A percentile compares a stretch with the other conserved stretches of the same genome.
phyloP scores from a whole-genome alignment of 2,329 filamentous ascomycete species.

The Neocucurbitaria cava region DNA sequence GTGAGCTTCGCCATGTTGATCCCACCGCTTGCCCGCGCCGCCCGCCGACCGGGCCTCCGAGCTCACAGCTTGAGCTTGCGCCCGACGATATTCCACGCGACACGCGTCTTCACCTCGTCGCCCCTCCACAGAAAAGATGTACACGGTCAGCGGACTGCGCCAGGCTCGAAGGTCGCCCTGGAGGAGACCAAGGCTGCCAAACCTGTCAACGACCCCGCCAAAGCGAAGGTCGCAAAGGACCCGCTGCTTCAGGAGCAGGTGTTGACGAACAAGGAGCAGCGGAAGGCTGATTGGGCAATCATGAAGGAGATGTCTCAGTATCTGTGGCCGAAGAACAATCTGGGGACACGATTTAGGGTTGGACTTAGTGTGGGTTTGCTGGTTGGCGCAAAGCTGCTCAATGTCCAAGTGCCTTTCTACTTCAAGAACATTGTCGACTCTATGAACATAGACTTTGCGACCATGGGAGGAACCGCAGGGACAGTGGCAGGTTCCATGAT shows the following conservation, averaged over 20 bases:
- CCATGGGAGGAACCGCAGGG: conserved; percentile 84
- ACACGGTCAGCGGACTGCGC: conserved; percentile 39
- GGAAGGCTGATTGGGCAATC: conserved; percentile 97
- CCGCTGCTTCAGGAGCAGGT: conserved; percentile 69
- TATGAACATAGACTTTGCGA: conserved; percentile 94
- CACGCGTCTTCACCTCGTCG: conserved; percentile 54
- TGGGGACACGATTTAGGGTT: conserved; percentile 84
- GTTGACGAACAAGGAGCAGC: conserved; percentile 79
- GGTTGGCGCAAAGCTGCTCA: conserved; percentile 87
- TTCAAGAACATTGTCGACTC: conserved; percentile 98
- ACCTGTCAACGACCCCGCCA: conserved; percentile 19
- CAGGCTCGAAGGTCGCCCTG: conserved; percentile 32
- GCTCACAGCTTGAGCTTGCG: conserved; percentile 23
- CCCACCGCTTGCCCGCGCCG: conserved; percentile 44
- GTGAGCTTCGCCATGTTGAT: conserved; percentile 42
- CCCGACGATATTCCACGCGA: conserved; percentile 26
- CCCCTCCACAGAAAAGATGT: conserved; percentile 54
- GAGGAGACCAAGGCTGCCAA: conserved; percentile 29
- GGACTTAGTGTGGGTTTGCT: conserved; percentile 82
- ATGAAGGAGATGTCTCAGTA: conserved; percentile 98
- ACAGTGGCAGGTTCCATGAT: conserved; percentile 93
- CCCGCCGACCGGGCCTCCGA: conserved; percentile 36
- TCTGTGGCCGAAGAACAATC: conserved; percentile 90
- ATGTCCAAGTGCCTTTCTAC: conserved; percentile 98
- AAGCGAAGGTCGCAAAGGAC: conserved; percentile 33